Evolutionary conservation across 345 rosid species (phyloP).

Genomic region (Excoecaria cochinchinensis): DNA sequence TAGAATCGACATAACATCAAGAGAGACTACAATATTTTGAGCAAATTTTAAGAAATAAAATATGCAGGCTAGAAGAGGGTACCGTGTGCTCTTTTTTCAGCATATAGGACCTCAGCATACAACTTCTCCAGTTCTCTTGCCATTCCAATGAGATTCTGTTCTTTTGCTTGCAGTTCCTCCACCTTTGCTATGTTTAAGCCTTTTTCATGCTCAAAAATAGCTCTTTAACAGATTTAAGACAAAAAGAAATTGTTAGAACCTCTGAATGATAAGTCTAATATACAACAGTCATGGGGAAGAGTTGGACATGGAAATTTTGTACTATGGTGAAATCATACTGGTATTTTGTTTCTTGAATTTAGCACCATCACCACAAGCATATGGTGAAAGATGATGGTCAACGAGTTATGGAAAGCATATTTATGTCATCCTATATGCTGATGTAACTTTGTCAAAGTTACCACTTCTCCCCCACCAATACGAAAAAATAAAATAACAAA

Average conservation of each 20-base stretch:
- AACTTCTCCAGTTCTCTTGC: conserved; percentile 67
- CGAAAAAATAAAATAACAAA: background rate
- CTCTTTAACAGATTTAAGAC: conserved; percentile 36
- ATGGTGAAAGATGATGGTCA: background rate
- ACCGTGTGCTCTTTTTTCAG: conserved; percentile 46
- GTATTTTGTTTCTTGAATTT: background rate
- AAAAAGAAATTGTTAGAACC: background rate
- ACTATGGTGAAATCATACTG: background rate
- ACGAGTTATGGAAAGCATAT: background rate
- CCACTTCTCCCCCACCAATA: background rate
- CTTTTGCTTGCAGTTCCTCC: conserved; percentile 58
- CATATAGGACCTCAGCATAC: conserved; percentile 44
- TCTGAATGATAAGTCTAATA: background rate
- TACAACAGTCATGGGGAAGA: background rate
- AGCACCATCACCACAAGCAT: background rate
- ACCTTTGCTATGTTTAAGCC: conserved; percentile 62
- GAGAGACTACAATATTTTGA: background rate
- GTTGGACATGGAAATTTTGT: background rate
- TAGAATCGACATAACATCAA: conserved; percentile 11
- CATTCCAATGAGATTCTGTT: conserved; percentile 56
- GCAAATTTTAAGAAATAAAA: background rate
- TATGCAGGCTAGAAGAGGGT: conserved; percentile 13
- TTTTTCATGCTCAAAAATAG: conserved; percentile 63
- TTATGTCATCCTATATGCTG: background rate
- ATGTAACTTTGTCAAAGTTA: background rate